Evolutionary conservation across 768 basidiomycete species (phyloP), one percentile per base, ranked within the genome.

Genomic region (Mrakia hoshinonis): DNA sequence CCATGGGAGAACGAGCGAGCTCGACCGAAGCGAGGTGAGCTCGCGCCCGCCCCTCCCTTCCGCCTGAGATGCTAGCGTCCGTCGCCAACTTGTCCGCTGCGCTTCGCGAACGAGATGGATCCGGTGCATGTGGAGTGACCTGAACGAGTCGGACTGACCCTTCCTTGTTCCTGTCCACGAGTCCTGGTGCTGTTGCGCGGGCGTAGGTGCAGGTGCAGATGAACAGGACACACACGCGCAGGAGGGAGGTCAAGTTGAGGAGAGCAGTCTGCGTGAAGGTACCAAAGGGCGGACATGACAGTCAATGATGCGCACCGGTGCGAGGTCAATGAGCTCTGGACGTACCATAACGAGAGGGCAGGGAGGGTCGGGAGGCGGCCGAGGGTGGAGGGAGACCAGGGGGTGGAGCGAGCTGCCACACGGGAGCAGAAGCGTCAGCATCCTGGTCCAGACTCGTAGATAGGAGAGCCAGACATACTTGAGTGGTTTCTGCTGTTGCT

Each of bases 181-280:
- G 82, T 31, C 91, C 85, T 13, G 96, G 96, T 3, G 91, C 88
- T 20, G 94, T 88, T 0, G 91, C 87, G 55, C 96, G 87, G 18
- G 94, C 85, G 80, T 98, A 99, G 4, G 95, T 93, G 82, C 91
- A 97, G 70, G 96, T 98, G 82, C 96, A 99, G 72, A 97, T 92
- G 79, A 90, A 83, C 62, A 99, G 84, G 11, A 98, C 85, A 74
- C 97, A 88, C 79, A 95, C 92, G 77, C 95, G 87, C 24, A 99
- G 85, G 24, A 99, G 85, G 0, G 94, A 92, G 80, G 95, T 89
- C 78, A 99, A 99, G 82, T 97, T 95, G 87, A 98, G 97, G 29
- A 99, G 85, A 2, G 96, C 96, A 36, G 95, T 94, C 88, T 89
- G 78, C 3, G 29, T n/a, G n/a, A n/a, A 54, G 29, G 51, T 18